phyloP scores from a whole-genome alignment of 768 basidiomycete species.

The Tephrocybe sp. region DNA sequence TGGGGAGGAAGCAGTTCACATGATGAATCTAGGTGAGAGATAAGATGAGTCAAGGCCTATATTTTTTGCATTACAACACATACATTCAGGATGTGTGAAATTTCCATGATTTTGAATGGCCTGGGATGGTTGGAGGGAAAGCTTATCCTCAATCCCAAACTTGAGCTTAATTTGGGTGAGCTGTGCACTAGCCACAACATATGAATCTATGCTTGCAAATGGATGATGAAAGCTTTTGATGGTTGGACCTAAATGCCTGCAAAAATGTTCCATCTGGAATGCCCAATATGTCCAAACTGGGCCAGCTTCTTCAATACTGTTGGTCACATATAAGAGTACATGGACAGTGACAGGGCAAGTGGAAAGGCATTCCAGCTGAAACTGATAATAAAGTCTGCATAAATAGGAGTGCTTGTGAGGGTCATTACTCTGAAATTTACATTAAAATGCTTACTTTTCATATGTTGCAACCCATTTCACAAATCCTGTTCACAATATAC shows the following conservation, averaged over 20 bases:
- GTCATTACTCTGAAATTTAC: conserved; percentile 8
- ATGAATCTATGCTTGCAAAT: conserved; percentile 28
- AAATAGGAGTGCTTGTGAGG: not conserved
- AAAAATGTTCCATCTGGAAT: conserved; percentile 39
- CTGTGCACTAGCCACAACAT: conserved; percentile 27
- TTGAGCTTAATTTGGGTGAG: conserved; percentile 29
- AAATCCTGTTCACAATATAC: conserved; percentile 26
- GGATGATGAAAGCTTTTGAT: conserved; percentile 31
- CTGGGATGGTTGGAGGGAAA: conserved; percentile 23
- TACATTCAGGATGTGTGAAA: too few species aligned
- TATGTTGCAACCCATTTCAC: conserved; percentile 29
- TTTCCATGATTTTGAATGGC: too few species aligned
- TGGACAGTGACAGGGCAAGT: conserved; percentile 32
- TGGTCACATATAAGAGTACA: conserved; percentile 31
- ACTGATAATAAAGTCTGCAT: conserved; percentile 27
- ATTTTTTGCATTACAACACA: too few species aligned
- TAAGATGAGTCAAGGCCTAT: too few species aligned
- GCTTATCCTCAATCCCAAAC: conserved; percentile 24
- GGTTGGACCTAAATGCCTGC: conserved; percentile 25
- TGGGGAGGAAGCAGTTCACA: conserved; percentile 28
- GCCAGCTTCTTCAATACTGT: conserved; percentile 29
- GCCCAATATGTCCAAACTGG: conserved; percentile 40
- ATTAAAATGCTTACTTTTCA: conserved; percentile 11
- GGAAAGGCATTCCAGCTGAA: conserved; percentile 18
- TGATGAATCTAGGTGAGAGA: conserved; percentile 28